These are phyloP conservation scores for Acacia pycnantha DNA, from an alignment of 331 rosid genomes.

Conservation along the genomic window DNA sequence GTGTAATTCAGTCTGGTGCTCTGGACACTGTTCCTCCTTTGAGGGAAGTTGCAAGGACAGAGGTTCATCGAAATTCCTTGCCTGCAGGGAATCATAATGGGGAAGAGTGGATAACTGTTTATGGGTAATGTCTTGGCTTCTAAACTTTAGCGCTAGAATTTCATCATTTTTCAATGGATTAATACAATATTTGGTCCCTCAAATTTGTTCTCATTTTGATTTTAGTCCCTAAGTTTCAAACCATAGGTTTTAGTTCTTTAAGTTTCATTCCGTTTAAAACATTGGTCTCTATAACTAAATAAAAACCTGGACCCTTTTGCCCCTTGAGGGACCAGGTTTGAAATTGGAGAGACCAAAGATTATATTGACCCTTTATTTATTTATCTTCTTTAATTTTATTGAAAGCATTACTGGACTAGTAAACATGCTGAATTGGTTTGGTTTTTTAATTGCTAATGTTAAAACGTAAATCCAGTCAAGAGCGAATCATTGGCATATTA, in stretches of 20 bases:
- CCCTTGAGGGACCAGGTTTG: no score
- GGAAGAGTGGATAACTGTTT: slow-evolving; percentile 97
- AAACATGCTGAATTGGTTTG: neutral
- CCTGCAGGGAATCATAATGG: slow-evolving; percentile 71
- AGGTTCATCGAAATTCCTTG: slow-evolving; percentile 68
- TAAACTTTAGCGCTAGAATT: slow-evolving; percentile 8
- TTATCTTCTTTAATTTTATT: neutral
- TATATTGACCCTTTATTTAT: neutral
- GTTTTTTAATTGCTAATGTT: slow-evolving; percentile 10
- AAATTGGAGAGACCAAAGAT: no score
- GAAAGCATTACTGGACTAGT: neutral
- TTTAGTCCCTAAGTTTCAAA: no score
- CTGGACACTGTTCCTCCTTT: slow-evolving; percentile 86
- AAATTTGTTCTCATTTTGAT: no score
- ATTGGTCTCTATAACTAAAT: no score
- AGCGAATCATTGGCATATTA: slow-evolving; percentile 7
- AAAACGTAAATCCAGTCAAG: neutral
- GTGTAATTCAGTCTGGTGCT: slow-evolving; percentile 89
- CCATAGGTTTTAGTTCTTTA: no score
- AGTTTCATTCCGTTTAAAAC: no score
- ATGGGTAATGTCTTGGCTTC: slow-evolving; percentile 61
- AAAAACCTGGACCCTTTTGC: no score
- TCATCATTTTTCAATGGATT: neutral
- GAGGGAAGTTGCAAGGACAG: slow-evolving; percentile 89
- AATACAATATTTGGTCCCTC: no score